phyloP scores from a whole-genome alignment of 805 yeast species.

The Wickerhamiella cacticola region DNA sequence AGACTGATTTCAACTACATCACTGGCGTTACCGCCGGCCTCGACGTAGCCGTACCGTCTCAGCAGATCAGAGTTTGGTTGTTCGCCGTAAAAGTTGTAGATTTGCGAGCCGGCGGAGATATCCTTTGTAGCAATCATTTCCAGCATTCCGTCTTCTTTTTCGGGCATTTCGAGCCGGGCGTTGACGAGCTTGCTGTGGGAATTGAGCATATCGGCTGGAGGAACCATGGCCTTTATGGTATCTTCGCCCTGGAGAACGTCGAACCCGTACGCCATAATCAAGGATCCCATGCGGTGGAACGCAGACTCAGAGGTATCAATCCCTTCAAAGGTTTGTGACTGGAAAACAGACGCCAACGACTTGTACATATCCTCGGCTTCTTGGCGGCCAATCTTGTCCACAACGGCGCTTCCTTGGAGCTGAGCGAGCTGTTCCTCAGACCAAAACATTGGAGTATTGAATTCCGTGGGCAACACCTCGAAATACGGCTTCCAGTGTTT shows the following conservation, averaged over 20 bases:
- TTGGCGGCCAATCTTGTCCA: conserved; percentile 57
- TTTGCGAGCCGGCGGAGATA: conserved; percentile 56
- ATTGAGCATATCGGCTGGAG: conserved; percentile 82
- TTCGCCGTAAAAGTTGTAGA: conserved; percentile 82
- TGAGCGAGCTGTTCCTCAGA: conserved; percentile 40
- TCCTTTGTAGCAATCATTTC: conserved; percentile 59
- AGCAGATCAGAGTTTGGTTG: conserved; percentile 83
- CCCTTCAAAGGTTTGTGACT: conserved; percentile 18
- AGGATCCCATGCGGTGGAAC: conserved; percentile 62
- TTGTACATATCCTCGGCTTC: conserved; percentile 52
- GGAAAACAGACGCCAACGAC: conserved; percentile 35
- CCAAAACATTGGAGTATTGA: conserved; percentile 78
- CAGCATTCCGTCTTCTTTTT: conserved; percentile 29
- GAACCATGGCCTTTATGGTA: conserved; percentile 71
- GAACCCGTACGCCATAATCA: conserved; percentile 82
- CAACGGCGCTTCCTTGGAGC: conserved; percentile 59
- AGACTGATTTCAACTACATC: conserved; percentile 73
- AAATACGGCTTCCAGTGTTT: conserved; percentile 65
- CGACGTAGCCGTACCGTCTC: conserved; percentile 86
- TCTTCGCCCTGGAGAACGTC: conserved; percentile 44
- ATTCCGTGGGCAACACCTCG: conserved; percentile 49
- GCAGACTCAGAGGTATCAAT: conserved; percentile 37
- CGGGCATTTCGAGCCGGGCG: conserved; percentile 51
- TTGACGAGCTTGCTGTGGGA: conserved; percentile 70
- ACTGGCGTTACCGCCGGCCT: conserved; percentile 51